Base-by-base conservation (phyloP, 148 eudicot species). In the Rheum nobile region DNA sequence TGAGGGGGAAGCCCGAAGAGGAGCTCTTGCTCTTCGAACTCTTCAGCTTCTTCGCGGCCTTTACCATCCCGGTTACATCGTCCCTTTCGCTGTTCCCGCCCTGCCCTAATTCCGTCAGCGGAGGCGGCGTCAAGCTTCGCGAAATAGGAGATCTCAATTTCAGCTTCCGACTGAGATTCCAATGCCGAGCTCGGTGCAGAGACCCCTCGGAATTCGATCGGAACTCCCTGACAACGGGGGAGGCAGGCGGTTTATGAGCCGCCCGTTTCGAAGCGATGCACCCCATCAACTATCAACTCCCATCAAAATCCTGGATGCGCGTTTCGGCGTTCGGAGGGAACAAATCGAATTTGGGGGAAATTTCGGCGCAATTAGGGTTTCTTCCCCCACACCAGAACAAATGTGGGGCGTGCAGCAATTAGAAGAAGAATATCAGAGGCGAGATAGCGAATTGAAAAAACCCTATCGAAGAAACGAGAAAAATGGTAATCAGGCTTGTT, bases 241-340 rank as follows among this genome's bases (percentile, higher is more conserved):
- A 65, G 77, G 35, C 79, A 42, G 94, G 86, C 65, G 87, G 74
- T 11, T 81, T 22, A 9, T 80, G 46, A 71, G 76, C 77, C 50
- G 84, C 87, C 82, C 79, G 81, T 80, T 91, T 93, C 79, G 98
- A 94, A 82, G 84, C 82, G 34, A 94, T 81, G 81, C 98, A 93
- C 79, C 98, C 98, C 98, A 93, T 92, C 77, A 67, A 46, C 44
- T 26, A 70, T 48, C 61, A 78, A 79, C 78, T 75, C 86, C 85
- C 86, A 86, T 87, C 80, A 77, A 84, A 46, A 37, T 39, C 14
- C 0, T 2, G 63, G 63, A 3, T 17, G 19, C 55, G 8, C 14
- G 6, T 22, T 24, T 2, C 11, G 17, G 1, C 19, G 52, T 19
- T 50, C 57, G 57, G 4, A 4, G 9, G 2, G 4, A 17, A 46